A percentile compares a stretch with the other conserved stretches of the same genome.
Conservation (phyloP, 1,284 basidiomycete genomes). For the Ceratobasidium theobromae region DNA sequence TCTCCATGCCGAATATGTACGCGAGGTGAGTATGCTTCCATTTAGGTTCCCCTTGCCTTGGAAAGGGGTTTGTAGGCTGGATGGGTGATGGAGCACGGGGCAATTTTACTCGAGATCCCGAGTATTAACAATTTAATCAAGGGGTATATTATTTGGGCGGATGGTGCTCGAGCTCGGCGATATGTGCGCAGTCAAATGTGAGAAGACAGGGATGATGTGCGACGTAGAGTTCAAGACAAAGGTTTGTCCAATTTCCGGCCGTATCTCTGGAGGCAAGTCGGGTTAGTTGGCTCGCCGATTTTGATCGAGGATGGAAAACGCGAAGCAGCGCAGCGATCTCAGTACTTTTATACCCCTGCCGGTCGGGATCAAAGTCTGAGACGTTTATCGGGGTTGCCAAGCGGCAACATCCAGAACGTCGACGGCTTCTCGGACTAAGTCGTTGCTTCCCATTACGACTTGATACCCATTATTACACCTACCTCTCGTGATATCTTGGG, state of each 20-base stretch:
- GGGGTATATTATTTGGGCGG: constrained; percentile 96
- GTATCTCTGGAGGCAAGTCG: too few species aligned
- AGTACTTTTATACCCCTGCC: too few species aligned
- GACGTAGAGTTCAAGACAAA: constrained; percentile 99
- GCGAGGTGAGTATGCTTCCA: constrained; percentile 26
- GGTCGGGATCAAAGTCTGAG: not conserved
- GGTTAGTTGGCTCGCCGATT: too few species aligned
- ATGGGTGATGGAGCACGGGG: not conserved
- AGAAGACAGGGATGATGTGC: constrained; percentile 69
- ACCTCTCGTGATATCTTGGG: not conserved
- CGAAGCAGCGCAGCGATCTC: not conserved
- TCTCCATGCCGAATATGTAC: constrained; percentile 93
- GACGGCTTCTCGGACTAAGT: not conserved
- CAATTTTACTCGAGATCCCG: not conserved
- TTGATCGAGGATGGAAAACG: not conserved
- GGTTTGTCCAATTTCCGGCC: constrained; percentile 46
- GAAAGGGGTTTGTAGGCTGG: constrained; percentile 50
- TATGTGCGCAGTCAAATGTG: constrained; percentile 82
- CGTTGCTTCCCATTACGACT: not conserved
- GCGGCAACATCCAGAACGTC: too few species aligned
- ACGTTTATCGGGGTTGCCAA: too few species aligned
- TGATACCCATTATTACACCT: not conserved
- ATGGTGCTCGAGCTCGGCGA: constrained; percentile 98
- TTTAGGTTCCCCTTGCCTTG: not conserved
- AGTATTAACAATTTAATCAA: constrained; percentile 49